Conservation (phyloP, 169 alveolate species). For the Perkinsus chesapeaki region DNA sequence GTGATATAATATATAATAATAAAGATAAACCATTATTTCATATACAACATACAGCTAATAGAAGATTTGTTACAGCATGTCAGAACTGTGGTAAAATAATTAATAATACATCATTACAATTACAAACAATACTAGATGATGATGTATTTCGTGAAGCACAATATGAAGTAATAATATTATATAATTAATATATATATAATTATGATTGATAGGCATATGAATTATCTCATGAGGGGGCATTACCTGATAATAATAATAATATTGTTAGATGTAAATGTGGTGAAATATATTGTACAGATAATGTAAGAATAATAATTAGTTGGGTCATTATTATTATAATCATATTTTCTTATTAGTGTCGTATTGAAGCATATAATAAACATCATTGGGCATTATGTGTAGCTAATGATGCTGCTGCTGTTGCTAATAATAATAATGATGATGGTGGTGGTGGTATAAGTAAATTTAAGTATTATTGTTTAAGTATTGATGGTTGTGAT, state of each 20-base stretch:
- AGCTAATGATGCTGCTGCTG: neutral
- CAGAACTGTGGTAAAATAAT: neutral
- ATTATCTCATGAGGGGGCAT: neutral
- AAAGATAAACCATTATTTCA: neutral
- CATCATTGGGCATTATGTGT: neutral
- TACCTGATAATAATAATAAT: neutral
- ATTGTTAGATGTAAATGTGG: neutral
- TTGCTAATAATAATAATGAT: too few relatives aligned
- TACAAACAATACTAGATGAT: neutral
- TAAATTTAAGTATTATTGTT: neutral
- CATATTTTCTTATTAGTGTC: neutral
- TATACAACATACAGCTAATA: neutral
- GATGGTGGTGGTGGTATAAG: neutral
- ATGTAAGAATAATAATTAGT: neutral
- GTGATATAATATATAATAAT: neutral
- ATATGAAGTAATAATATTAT: neutral
- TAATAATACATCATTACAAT: neutral
- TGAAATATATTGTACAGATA: neutral
- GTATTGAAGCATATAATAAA: neutral
- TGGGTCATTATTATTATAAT: neutral
- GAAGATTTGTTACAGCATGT: neutral
- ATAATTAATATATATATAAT: neutral
- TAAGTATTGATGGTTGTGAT: neutral
- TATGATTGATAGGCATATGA: neutral
- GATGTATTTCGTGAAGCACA: neutral